Conservation (phyloP, 2,329 filamentous ascomycete species). For the Ophiosphaerella korrae region DNA sequence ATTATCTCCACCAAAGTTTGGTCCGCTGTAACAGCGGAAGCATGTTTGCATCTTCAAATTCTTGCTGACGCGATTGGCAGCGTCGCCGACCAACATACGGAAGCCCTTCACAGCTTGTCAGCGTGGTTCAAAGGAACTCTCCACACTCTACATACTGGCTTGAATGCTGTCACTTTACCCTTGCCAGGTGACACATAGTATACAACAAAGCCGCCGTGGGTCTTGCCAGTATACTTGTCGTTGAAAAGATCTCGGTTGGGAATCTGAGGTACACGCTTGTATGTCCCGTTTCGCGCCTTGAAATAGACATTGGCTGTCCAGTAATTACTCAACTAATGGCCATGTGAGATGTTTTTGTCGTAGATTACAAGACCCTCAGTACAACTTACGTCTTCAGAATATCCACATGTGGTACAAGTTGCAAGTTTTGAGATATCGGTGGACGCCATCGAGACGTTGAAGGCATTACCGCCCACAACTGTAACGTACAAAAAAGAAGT, state of each 20-base stretch:
- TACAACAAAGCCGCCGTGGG: conserved; percentile 51
- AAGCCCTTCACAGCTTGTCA: conserved; percentile 42
- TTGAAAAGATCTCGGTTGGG: conserved; percentile 32
- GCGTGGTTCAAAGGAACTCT: background rate
- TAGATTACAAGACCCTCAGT: background rate
- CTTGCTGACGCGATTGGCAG: conserved; percentile 26
- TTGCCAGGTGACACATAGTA: conserved; percentile 54
- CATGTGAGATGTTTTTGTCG: background rate
- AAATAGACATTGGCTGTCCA: conserved; percentile 44
- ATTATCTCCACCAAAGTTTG: conserved; percentile 53
- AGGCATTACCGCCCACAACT: conserved; percentile 35
- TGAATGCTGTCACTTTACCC: conserved; percentile 52
- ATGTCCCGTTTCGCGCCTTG: conserved; percentile 39
- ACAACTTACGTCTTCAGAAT: conserved; percentile 21
- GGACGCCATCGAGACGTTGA: conserved; percentile 27
- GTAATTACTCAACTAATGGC: conserved; percentile 24
- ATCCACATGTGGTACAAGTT: conserved; percentile 24
- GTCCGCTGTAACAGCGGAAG: conserved; percentile 53
- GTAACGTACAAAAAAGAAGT: no score
- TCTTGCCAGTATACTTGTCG: conserved; percentile 38
- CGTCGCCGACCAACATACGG: conserved; percentile 54
- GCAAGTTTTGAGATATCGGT: conserved; percentile 27
- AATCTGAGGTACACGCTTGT: conserved; percentile 38
- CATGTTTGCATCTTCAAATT: conserved; percentile 45
- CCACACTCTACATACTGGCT: conserved; percentile 8